These are phyloP conservation scores for Aspergillus awamori DNA, from an alignment of 2,329 filamentous ascomycete species.

Conservation along the genomic window DNA sequence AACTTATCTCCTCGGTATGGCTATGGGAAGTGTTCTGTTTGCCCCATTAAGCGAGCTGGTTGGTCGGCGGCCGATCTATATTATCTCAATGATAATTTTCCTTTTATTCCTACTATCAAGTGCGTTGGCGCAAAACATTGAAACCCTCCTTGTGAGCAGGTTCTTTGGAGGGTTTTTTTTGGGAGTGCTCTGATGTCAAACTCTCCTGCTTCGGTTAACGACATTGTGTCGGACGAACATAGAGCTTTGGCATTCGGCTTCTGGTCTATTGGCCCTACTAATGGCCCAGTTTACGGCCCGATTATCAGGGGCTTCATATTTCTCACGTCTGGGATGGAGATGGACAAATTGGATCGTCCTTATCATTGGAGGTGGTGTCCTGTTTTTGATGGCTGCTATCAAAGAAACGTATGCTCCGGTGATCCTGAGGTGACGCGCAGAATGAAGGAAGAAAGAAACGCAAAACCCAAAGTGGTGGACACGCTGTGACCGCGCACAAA, in stretches of 20 bases:
- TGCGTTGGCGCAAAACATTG: constrained; percentile 66
- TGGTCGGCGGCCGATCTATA: constrained; percentile 59
- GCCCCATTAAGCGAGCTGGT: constrained; percentile 61
- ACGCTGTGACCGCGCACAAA: constrained; percentile 70
- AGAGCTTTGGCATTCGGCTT: constrained; percentile 77
- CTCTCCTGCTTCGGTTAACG: constrained; percentile 75
- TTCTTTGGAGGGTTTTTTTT: constrained; percentile 73
- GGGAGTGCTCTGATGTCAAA: constrained; percentile 79
- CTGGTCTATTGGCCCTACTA: constrained; percentile 79
- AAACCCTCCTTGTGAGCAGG: constrained; percentile 66
- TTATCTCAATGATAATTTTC: constrained; percentile 65
- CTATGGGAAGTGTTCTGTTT: constrained; percentile 66
- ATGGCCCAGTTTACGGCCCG: constrained; percentile 67
- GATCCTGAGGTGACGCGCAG: constrained; percentile 67
- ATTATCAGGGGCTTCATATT: constrained; percentile 78
- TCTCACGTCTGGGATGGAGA: constrained; percentile 73
- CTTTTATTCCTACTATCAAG: constrained; percentile 69
- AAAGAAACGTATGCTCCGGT: constrained; percentile 75
- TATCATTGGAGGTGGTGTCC: constrained; percentile 66
- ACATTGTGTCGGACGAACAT: constrained; percentile 75
- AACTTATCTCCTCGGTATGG: constrained; percentile 73
- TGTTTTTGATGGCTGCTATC: constrained; percentile 59
- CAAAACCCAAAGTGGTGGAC: constrained; percentile 73
- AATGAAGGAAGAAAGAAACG: constrained; percentile 63
- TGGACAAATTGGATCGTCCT: constrained; percentile 83